Evolutionary conservation across 1,284 basidiomycete genomes (phyloP).

Genomic region (Cystobasidium sp.): DNA sequence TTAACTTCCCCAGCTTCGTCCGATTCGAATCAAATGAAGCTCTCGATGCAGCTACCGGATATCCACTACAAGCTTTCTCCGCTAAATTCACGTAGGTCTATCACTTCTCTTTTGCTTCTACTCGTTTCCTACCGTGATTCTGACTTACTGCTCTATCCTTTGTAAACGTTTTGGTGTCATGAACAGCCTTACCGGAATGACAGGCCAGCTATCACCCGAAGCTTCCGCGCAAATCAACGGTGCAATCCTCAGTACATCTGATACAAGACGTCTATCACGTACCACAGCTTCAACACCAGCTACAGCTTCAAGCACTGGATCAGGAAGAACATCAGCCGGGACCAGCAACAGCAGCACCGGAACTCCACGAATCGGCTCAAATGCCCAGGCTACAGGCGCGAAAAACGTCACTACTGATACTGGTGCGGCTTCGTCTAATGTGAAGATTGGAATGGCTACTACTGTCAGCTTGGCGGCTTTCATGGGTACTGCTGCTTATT

Average conservation of each 20-base stretch:
- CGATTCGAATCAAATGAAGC: conserved; percentile 44
- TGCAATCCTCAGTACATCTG: conserved; percentile 52
- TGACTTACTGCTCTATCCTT: conserved; percentile 7
- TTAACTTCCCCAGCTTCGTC: conserved; percentile 43
- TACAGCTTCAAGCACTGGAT: not conserved
- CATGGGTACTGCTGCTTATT: conserved; percentile 24
- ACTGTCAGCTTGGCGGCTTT: conserved; percentile 26
- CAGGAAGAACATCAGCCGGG: not conserved
- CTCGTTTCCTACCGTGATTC: conserved; percentile 59
- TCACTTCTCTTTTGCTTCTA: not conserved
- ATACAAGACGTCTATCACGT: not conserved
- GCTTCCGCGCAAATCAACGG: conserved; percentile 66
- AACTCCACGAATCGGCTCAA: conserved; percentile 19
- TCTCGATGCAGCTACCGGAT: conserved; percentile 59
- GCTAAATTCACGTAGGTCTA: conserved; percentile 64
- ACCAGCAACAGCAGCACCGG: not conserved
- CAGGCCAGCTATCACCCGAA: conserved; percentile 65
- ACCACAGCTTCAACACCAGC: not conserved
- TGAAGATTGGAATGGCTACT: conserved; percentile 1
- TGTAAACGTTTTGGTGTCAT: not conserved
- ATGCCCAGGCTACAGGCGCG: conserved; percentile 12
- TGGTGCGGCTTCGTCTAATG: not conserved
- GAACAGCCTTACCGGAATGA: conserved; percentile 66
- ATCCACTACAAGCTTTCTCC: conserved; percentile 74
- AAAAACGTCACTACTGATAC: not conserved